These are phyloP conservation scores for Serendipita sp. DNA, from an alignment of 768 basidiomycete species.

Conservation along the genomic window DNA sequence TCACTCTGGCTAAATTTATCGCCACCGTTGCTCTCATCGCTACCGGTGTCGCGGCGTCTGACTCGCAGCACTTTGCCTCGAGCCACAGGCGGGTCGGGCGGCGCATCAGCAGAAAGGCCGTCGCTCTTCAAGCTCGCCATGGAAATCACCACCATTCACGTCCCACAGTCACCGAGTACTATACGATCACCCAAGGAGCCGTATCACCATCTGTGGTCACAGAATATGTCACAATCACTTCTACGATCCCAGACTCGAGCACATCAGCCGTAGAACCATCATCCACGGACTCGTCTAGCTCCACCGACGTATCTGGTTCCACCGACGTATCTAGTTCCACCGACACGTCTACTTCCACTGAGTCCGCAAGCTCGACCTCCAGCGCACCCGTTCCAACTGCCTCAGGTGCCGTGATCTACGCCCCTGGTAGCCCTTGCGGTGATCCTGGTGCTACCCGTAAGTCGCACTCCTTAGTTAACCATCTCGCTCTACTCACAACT, in stretches of 20 bases:
- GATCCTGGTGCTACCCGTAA: not conserved
- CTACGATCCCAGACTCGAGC: not conserved
- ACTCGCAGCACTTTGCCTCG: not conserved
- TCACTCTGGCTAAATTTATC: conserved; percentile 1
- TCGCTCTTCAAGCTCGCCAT: not conserved
- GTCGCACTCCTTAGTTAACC: not conserved
- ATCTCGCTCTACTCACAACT: not conserved
- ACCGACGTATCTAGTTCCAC: not conserved
- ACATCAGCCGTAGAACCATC: not conserved
- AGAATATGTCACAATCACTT: not conserved
- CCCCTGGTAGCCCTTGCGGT: conserved; percentile 4
- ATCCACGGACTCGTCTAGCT: not conserved
- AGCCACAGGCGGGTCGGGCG: not conserved
- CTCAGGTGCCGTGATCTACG: not conserved
- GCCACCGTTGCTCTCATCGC: not conserved
- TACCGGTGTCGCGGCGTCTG: not conserved
- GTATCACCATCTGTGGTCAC: not conserved
- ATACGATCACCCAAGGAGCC: not conserved
- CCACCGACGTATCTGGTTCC: not conserved
- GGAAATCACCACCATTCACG: not conserved
- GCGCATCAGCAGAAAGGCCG: conserved; percentile 2
- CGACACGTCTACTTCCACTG: not conserved
- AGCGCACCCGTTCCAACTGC: not conserved
- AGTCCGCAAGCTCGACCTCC: not conserved
- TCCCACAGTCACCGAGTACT: not conserved